A percentile compares a stretch with the other conserved stretches of the same genome.
These are phyloP conservation scores for Boletus smithii DNA, from an alignment of 1,284 basidiomycete genomes.

Conservation along the genomic window DNA sequence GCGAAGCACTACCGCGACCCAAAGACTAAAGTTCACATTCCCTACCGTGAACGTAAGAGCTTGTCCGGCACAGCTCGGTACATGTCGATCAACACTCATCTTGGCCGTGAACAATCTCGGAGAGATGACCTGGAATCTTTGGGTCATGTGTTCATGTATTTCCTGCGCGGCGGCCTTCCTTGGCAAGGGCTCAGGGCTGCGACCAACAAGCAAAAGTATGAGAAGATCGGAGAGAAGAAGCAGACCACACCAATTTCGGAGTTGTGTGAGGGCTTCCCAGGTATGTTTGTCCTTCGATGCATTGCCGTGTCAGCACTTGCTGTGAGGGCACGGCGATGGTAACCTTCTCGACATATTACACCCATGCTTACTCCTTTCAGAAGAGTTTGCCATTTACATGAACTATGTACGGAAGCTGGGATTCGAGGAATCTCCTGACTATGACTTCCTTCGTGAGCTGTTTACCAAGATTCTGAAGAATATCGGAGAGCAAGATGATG, in stretches of 20 bases:
- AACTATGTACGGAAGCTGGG: conserved; percentile 95
- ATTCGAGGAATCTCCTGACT: conserved; percentile 95
- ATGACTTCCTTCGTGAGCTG: conserved; percentile 94
- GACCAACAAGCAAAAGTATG: conserved; percentile 98
- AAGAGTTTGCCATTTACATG: conserved; percentile 96
- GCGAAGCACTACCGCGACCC: conserved; percentile 99
- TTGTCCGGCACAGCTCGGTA: conserved; percentile 96
- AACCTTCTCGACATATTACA: background rate
- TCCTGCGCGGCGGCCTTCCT: conserved; percentile 87
- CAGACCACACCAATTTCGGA: conserved; percentile 92
- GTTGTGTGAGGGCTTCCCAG: conserved; percentile 94
- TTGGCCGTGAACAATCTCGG: conserved; percentile 88
- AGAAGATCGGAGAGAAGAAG: conserved; percentile 98
- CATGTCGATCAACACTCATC: conserved; percentile 98
- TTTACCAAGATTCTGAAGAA: conserved; percentile 92
- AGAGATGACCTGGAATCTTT: conserved; percentile 92
- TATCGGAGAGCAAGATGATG: conserved; percentile 86
- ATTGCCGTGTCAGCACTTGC: background rate
- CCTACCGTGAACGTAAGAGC: conserved; percentile 98
- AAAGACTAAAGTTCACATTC: conserved; percentile 96
- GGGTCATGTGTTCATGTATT: conserved; percentile 99
- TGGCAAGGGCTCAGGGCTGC: conserved; percentile 96
- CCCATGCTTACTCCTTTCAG: conserved; percentile 40
- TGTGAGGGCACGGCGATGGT: background rate
- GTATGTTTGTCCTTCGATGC: conserved; percentile 46